These are phyloP conservation scores for Juncus effusus DNA, from an alignment of 176 grass and related monocot genomes.

Conservation along the genomic window DNA sequence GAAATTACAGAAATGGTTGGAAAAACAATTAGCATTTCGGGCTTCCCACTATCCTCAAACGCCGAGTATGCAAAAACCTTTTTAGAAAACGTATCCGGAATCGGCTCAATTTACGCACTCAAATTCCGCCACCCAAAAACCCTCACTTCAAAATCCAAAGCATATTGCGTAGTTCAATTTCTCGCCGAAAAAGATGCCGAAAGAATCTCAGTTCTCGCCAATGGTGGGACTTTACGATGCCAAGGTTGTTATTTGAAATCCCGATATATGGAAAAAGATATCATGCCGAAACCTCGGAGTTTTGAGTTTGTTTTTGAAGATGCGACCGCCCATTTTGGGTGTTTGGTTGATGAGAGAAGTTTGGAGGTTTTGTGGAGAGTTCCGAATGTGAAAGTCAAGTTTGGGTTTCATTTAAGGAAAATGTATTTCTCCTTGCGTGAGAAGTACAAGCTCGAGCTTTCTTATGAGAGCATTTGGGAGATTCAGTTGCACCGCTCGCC, in stretches of 20 bases:
- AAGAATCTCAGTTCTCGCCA: conserved; percentile 24
- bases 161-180: conserved; percentile 73
- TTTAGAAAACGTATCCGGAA: conserved; percentile 45
- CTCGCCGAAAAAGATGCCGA: conserved; percentile 29
- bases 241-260: conserved; percentile 36
- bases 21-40: conserved; percentile 47
- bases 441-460: conserved; percentile 75
- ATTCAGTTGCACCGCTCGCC: conserved; percentile 65
- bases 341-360: conserved; percentile 44
- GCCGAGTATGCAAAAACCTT: conserved; percentile 42
- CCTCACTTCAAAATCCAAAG: conserved; percentile 40
- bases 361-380: conserved; percentile 45
- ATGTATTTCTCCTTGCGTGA: conserved; percentile 40
- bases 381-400: conserved; percentile 40
- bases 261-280: conserved; percentile 40
- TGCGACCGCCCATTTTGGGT: conserved; percentile 52
- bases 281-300: conserved; percentile 63
- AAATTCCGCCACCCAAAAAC: conserved; percentile 62
- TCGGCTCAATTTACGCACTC: conserved; percentile 49
- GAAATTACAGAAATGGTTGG: conserved; percentile 33
- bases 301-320: conserved; percentile 42
- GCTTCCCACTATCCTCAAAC: conserved; percentile 42
- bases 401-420: conserved; percentile 76
- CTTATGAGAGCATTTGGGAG: conserved; percentile 94
- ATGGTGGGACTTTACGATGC: background rate